Percentiles rank a stretch among this genome's conserved stretches.
phyloP scores from a whole-genome alignment of 73 alveolate genomes.

The Paramecium bursaria region DNA sequence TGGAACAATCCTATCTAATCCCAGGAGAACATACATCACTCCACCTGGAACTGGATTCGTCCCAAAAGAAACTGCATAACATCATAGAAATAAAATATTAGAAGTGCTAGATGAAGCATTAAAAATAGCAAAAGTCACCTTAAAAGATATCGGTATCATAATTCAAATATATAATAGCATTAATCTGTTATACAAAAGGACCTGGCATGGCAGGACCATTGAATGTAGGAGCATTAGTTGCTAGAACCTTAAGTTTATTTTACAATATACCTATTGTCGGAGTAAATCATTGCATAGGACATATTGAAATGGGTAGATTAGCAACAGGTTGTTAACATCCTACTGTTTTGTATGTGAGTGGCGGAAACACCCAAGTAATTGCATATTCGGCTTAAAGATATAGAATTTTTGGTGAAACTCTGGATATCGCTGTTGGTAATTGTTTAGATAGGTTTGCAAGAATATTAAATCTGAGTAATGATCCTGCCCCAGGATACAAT shows the following conservation, averaged over 20 bases:
- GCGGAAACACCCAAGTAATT: constrained; percentile 98
- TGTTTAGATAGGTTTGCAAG: constrained; percentile 98
- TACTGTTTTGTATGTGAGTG: constrained; percentile 97
- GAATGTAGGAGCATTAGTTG: constrained; percentile 96
- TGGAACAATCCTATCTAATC: constrained; percentile 96
- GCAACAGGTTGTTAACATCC: constrained; percentile 96
- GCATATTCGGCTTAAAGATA: constrained; percentile 92
- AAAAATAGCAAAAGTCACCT: constrained; percentile 82
- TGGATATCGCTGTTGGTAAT: constrained; percentile 99
- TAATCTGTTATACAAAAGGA: constrained; percentile 97
- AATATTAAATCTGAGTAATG: constrained; percentile 92
- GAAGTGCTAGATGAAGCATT: constrained; percentile 90
- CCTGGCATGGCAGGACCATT: constrained; percentile 99
- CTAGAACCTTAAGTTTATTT: constrained; percentile 93
- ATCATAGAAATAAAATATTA: constrained; percentile 91
- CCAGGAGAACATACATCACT: constrained; percentile 93
- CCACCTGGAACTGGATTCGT: constrained; percentile 99
- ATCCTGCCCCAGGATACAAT: constrained; percentile 99
- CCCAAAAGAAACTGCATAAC: constrained; percentile 98
- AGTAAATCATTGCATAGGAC: constrained; percentile 99
- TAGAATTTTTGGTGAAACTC: constrained; percentile 98
- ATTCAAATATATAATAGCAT: background rate
- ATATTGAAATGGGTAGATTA: constrained; percentile 98
- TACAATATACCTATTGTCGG: constrained; percentile 96
- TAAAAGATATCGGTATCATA: constrained; percentile 82